A percentile compares a stretch with the other conserved stretches of the same genome.
phyloP scores from a whole-genome alignment of 2,329 filamentous ascomycete species.

The Periconia sp. region DNA sequence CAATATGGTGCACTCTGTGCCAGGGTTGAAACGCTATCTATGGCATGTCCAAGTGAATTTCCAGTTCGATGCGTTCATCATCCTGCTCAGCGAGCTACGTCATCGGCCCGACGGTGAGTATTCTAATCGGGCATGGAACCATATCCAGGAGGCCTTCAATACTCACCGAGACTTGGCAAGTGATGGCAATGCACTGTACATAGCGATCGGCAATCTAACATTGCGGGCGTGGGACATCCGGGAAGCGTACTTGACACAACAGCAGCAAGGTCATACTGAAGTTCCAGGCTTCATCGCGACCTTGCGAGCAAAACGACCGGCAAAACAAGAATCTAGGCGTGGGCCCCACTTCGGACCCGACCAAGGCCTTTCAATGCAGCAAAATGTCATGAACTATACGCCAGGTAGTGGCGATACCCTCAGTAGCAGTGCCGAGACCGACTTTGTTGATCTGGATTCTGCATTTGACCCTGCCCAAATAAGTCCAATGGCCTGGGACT shows the following conservation, averaged over 20 bases:
- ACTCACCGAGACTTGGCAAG: constrained; percentile 40
- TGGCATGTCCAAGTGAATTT: constrained; percentile 54
- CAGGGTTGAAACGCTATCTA: constrained; percentile 43
- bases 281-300: neutral
- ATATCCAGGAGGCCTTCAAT: constrained; percentile 48
- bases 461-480: neutral
- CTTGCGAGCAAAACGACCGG: neutral
- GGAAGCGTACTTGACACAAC: neutral
- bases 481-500: neutral
- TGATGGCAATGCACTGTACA: constrained; percentile 45
- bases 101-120: constrained; percentile 23
- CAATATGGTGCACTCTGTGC: constrained; percentile 44
- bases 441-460: neutral
- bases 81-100: constrained; percentile 44
- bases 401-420: neutral
- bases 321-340: neutral
- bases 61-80: constrained; percentile 55
- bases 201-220: constrained; percentile 47
- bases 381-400: neutral
- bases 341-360: neutral
- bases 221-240: constrained; percentile 49
- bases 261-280: neutral
- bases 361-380: neutral
- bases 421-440: neutral
- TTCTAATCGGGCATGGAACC: constrained; percentile 47